Base-by-base conservation (phyloP, 345 rosid species). In the Lepidium didymum region DNA sequence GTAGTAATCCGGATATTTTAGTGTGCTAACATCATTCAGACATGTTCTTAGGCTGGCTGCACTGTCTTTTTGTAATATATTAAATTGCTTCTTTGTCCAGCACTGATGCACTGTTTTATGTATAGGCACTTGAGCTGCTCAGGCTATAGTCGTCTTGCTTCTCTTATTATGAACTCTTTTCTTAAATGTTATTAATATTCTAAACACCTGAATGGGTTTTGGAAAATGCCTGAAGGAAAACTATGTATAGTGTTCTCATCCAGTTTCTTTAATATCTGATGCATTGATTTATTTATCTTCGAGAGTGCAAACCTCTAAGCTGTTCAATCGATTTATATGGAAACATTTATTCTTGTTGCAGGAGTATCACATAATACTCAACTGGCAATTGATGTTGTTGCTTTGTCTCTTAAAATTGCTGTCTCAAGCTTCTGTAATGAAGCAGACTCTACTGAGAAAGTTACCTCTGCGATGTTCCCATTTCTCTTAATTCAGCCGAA, bases 391-490 rank as follows among this genome's bases (percentile, higher is more conserved):
- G 91, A 94, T 68, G 83, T 86, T 56, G 83, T 79, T 34, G 37
- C 80, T 68, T 70, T 84, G 60, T 70, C 86, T 70, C 66, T 94
- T 64, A 81, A 81, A 75, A 76, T 71, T 73, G 83, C 85, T 33
- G 80, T 77, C 50, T 76, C 84, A 68, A 73, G 67, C 59, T 82
- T 80, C 56, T 70, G 70, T 34, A 77, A 75, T 64, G 78, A 79
- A 27, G 61, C 64, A 71, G 86, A 80, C 40, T 73, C 62, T 72
- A 68, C 69, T 14, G 76, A 76, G 77, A 84, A 87, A 81, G 70
- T 91, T 43, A 83, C 96, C 71, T 72, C 96, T 46, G 76, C 85
- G 70, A 77, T 91, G 68, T 80, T 94, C 68, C 96, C 96, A 3
- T 78, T 89, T 41, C 92, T 94, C 40, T 79, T 91, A 54, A 59